Conservation (phyloP, 106 monocot species). For the Dendrobium catenatum region DNA sequence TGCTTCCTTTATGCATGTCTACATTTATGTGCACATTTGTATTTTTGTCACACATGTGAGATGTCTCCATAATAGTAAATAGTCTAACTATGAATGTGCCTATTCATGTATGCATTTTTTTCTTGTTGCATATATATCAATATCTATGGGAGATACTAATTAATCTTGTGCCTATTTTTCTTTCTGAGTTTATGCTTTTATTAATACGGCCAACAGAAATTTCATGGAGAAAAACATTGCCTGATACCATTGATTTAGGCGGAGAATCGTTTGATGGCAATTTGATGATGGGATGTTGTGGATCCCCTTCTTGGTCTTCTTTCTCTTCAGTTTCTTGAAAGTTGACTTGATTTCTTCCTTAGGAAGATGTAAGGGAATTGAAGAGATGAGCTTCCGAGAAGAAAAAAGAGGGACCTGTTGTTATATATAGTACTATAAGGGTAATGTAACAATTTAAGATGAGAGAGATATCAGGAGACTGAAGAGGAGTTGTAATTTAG, state of each 20-base stretch:
- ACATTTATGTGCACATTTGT: not conserved
- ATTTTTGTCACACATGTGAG: not conserved
- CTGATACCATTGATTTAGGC: not conserved
- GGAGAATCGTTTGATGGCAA: not conserved
- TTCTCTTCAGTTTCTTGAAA: not conserved
- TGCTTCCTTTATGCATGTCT: not conserved
- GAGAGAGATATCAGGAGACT: no score
- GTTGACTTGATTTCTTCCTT: not conserved
- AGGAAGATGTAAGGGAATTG: not conserved
- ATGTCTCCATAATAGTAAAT: not conserved
- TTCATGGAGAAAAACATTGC: not conserved
- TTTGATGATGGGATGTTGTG: not conserved
- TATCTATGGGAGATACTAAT: no score
- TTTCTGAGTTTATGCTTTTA: not conserved
- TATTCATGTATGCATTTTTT: not conserved
- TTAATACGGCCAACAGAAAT: not conserved
- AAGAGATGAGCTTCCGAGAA: not conserved
- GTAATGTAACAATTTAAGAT: no score
- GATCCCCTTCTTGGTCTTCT: not conserved
- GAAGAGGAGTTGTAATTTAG: no score
- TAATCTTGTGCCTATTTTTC: not conserved
- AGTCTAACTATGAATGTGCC: not conserved
- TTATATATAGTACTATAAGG: no score
- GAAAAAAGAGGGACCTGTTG: not conserved
- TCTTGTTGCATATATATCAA: not conserved